Percentiles rank a stretch among this genome's conserved stretches.
phyloP scores from a whole-genome alignment of 78 protist genomes.

The Diacronema lutheri region DNA sequence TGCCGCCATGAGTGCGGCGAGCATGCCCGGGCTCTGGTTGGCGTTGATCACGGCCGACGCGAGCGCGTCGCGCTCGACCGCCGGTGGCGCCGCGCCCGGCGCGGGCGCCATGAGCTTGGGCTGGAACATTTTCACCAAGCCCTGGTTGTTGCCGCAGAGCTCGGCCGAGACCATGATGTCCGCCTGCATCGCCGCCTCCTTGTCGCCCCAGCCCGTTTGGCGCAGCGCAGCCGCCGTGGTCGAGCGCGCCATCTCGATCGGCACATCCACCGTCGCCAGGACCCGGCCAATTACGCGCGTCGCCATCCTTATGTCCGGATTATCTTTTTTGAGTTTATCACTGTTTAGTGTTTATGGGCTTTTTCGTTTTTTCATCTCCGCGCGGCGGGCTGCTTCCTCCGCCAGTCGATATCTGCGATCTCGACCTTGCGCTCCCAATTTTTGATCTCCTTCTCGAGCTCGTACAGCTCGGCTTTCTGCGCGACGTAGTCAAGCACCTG shows the following conservation, averaged over 20 bases:
- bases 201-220: not conserved
- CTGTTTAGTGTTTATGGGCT: too few species aligned
- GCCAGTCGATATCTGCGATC: slow-evolving; percentile 53
- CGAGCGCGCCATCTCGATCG: not conserved
- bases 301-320: too few species aligned
- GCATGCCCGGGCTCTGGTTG: slow-evolving; percentile 1
- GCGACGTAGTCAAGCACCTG: slow-evolving; percentile 55
- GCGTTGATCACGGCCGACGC: slow-evolving; percentile 3
- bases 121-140: slow-evolving; percentile 3
- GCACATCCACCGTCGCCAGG: too few species aligned
- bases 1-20: not conserved
- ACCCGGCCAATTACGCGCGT: too few species aligned
- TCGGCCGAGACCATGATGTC: slow-evolving; percentile 2
- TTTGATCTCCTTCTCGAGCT: slow-evolving; percentile 8
- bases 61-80: not conserved
- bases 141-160: slow-evolving; percentile 23
- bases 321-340: too few species aligned
- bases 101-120: slow-evolving; percentile 16
- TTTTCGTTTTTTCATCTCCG: too few species aligned
- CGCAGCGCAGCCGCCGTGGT: not conserved
- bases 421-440: slow-evolving; percentile 65
- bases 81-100: not conserved
- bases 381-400: not conserved
- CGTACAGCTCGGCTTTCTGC: slow-evolving; percentile 41
- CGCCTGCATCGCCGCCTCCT: not conserved